Evolutionary conservation across 2,329 filamentous ascomycete genomes (phyloP).

Genomic region (Pseudogymnoascus sp.): DNA sequence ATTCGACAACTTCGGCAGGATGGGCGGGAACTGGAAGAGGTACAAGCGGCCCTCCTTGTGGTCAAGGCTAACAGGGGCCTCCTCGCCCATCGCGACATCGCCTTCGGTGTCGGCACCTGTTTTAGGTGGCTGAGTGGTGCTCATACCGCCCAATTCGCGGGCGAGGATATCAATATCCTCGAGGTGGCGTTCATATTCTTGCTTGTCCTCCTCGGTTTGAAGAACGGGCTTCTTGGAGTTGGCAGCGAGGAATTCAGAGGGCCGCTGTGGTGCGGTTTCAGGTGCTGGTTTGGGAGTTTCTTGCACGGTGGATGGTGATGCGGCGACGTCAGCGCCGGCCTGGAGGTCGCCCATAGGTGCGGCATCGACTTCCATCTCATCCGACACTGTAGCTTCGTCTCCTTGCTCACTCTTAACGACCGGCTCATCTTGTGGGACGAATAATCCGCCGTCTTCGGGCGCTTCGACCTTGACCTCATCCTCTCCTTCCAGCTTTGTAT

Average conservation of each 20-base stretch:
- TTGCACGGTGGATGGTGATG: not conserved
- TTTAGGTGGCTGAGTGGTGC: slow-evolving; percentile 12
- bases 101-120: slow-evolving; percentile 32
- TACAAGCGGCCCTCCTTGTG: slow-evolving; percentile 48
- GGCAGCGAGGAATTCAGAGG: not conserved
- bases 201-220: slow-evolving; percentile 44
- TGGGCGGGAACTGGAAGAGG: slow-evolving; percentile 56
- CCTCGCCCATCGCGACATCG: slow-evolving; percentile 27
- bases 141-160: slow-evolving; percentile 38
- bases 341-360: not conserved
- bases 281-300: not conserved
- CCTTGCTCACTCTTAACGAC: slow-evolving; percentile 4
- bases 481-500: not conserved
- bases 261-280: not conserved
- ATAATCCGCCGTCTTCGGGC: not conserved
- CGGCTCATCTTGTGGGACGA: not conserved
- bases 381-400: not conserved
- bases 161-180: slow-evolving; percentile 38
- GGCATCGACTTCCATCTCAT: slow-evolving; percentile 9
- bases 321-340: not conserved
- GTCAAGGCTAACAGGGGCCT: slow-evolving; percentile 9
- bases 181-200: slow-evolving; percentile 41
- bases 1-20: slow-evolving; percentile 46
- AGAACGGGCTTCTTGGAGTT: slow-evolving; percentile 32
- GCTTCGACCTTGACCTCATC: not conserved